phyloP scores from a whole-genome alignment of 768 basidiomycete genomes.

The Gyrodon lividus region DNA sequence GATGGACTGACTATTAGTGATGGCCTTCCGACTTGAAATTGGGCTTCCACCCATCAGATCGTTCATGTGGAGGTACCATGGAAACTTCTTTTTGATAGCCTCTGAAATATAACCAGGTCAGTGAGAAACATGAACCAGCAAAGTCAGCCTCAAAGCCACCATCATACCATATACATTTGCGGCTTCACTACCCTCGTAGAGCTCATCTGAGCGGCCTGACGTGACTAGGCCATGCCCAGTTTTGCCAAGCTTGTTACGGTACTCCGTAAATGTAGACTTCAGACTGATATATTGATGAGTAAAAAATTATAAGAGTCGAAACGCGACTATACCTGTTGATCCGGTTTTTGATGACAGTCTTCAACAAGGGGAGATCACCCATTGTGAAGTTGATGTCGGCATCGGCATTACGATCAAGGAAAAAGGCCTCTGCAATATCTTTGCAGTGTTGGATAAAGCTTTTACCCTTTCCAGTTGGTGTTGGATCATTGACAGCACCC shows the following conservation, averaged over 20 bases:
- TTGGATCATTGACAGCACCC: not conserved
- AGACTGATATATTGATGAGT: not conserved
- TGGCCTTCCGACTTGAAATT: no score
- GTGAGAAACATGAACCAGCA: no score
- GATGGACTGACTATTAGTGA: no score
- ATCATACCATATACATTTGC: slow-evolving; percentile 1
- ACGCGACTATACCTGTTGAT: not conserved
- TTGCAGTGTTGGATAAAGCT: slow-evolving; percentile 1
- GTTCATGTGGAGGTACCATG: no score
- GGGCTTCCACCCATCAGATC: no score
- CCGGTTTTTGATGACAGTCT: not conserved
- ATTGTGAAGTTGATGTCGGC: no score
- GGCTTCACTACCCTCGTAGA: not conserved
- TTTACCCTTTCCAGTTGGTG: slow-evolving; percentile 7
- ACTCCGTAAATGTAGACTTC: not conserved
- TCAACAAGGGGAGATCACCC: not conserved
- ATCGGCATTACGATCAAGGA: not conserved
- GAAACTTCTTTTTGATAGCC: no score
- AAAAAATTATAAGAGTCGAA: not conserved
- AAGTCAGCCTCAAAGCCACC: no score
- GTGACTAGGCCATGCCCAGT: not conserved
- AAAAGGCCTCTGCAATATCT: slow-evolving; percentile 11
- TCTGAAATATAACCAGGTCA: no score
- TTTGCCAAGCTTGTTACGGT: not conserved
- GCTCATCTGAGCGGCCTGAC: not conserved